Evolutionary conservation across 306 rosid genomes (phyloP), one percentile per base, ranked within the genome.

Genomic region (Vicia sativa): DNA sequence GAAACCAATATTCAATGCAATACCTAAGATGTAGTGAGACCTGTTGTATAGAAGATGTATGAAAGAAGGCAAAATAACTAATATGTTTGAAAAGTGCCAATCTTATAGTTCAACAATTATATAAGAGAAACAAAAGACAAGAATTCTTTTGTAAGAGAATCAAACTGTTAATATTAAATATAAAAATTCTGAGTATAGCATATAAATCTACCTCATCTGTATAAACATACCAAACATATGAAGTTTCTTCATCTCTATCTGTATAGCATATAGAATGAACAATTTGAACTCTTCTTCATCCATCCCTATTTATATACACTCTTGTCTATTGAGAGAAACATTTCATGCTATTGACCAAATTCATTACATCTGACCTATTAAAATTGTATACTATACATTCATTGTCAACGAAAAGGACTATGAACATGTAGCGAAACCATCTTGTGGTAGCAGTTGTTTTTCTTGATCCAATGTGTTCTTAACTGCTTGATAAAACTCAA

Each of bases 401-500:
- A 84, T 67, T 45, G 26, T 74, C 80, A 70, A 73, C 71, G 28
- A 62, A 70, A 73, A 77, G 31, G 18, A 55, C 87, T 86, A 87
- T 73, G 89, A 87, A 83, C 93, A 89, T 61, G 87, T 75, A 54
- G 82, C 86, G 52, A 92, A 73, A 72, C 95, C 87, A 72, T 89
- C 92, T 76, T 87, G n/a, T n/a, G n/a, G 92, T 68, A 89, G 75
- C 75, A 81, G 81, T 68, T 49, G 53, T 25, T 65, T 74, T 72
- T 89, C 89, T 73, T 69, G 73, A 69, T 83, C 78, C 83, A 92
- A 70, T n/a, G 89, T 87, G 34, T 71, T 77, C 81, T 79, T 83
- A 28, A 92, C 96, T 8, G 93, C 91, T 49, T 72, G 81, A 68
- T 92, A 92, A 65, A 92, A 78, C 66, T 84, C 86, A 63, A 89